A percentile compares a stretch with the other conserved stretches of the same genome.
These are phyloP conservation scores for Ampelomyces quisqualis DNA, from an alignment of 2,329 filamentous ascomycete genomes.

Conservation along the genomic window DNA sequence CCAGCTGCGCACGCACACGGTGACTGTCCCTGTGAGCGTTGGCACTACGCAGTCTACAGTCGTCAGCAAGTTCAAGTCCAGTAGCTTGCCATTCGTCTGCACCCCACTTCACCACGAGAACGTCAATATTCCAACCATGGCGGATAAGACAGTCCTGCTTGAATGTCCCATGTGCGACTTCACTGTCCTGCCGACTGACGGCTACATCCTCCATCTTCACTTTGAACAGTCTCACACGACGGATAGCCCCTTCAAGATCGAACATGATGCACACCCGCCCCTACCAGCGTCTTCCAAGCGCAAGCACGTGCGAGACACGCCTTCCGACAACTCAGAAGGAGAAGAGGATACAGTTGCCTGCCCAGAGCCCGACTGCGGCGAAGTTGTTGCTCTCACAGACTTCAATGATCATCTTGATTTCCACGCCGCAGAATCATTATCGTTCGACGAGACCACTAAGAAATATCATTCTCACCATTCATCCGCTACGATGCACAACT, in stretches of 20 bases:
- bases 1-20: slow-evolving; percentile 6
- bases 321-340: slow-evolving; percentile 35
- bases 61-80: background rate
- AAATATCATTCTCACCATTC: slow-evolving; percentile 38
- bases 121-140: slow-evolving; percentile 15
- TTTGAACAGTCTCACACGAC: slow-evolving; percentile 45
- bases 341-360: slow-evolving; percentile 42
- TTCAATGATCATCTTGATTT: slow-evolving; percentile 51
- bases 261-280: slow-evolving; percentile 33
- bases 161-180: slow-evolving; percentile 43
- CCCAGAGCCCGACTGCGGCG: slow-evolving; percentile 47
- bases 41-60: background rate
- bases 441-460: slow-evolving; percentile 37
- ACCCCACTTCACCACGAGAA: slow-evolving; percentile 2
- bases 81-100: background rate
- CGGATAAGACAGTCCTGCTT: slow-evolving; percentile 21
- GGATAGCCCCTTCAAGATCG: slow-evolving; percentile 41
- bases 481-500: slow-evolving; percentile 34
- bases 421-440: slow-evolving; percentile 46
- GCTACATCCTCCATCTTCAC: slow-evolving; percentile 43
- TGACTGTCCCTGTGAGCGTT: slow-evolving; percentile 10
- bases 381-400: slow-evolving; percentile 45
- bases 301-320: slow-evolving; percentile 19
- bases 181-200: slow-evolving; percentile 27
- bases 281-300: slow-evolving; percentile 22